Evolutionary conservation across 305 asterid species (phyloP), one percentile per base, ranked within the genome.

Genomic region (Caryopteris hybrid): DNA sequence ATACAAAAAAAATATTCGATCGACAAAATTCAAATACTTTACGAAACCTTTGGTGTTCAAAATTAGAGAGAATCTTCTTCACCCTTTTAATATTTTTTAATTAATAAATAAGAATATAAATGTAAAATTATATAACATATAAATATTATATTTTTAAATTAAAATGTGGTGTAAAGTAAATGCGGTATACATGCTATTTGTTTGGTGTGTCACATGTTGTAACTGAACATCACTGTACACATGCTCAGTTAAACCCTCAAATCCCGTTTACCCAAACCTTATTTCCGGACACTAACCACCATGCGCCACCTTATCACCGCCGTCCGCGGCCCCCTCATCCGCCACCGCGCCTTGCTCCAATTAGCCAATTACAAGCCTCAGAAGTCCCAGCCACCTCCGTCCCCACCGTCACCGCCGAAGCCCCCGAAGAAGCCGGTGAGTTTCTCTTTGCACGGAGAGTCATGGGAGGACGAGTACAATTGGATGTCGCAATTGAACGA

Each of bases 401-500:
- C 95, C 11, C 90, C 96, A 4, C 95, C 98, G 8, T 83, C 85
- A 3, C 88, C 86, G 29, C 97, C 98, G 34, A 82, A 74, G 73
- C 99, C 99, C 13, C 99, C 99, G 0, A 86, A 84, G 74, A 91
- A 88, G 72, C 91, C 93, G 23, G 85, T 76, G 59, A 82, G 62
- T 38, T 79, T 87, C 70, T 72, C 79, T 66, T 78, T 90, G 58
- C 97, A 93, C 80, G 96, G 88, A 2, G 91, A 85, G 75, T 81
- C 92, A 8, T 91, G 96, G 96, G 91, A 88, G 51, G 99, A 93
- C 71, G 86, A 82, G 17, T 93, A 90, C 79, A 81, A 64, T 41
- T 93, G 99, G 99, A 93, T 90, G 99, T 90, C 99, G 8, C 92
- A 88, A 77, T 79, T 93, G 34, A 73, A 79, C 57, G 99, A 93